Base-by-base conservation (phyloP, 306 rosid genomes). In the Cercis canadensis region DNA sequence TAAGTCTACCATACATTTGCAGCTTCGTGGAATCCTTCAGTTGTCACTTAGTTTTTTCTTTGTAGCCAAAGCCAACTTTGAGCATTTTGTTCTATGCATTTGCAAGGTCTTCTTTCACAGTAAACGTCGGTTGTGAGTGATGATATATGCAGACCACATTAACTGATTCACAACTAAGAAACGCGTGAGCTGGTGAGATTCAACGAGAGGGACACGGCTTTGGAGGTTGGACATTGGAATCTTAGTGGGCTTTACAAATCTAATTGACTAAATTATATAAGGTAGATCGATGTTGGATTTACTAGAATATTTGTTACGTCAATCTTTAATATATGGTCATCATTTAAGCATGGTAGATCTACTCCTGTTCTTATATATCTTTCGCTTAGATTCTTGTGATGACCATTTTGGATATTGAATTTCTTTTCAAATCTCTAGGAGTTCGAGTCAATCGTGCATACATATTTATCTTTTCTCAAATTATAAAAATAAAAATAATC, bases 121-220 rank as follows among this genome's bases (percentile, higher is more conserved):
- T 37, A 37, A 8, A 5, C 1, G 7, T 8, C 10, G 10, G 10
- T 37, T 37, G 18, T 32, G 19, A 10, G 52, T 41, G 51, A 36
- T 40, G 37, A 12, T 37, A 1, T 18, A 18, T 11, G 19, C 43
- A 31, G 56, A 14, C 43, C 57, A 64, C 69, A 46, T 64, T 45
- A 64, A n/a, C 57, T 64, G 69, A 29, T 46, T 64, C 69, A 45
- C 69, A 64, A 15, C 69, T 9, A 64, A 64, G 69, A 29, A 45
- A 64, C 69, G 43, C 69, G 69, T 64, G 44, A 64, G 15, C 56
- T 15, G 14, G n/a, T n/a, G n/a, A n/a, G 37, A 29, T 45, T 29
- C 54, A 47, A 63, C 17, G 40, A 24, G 40, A 0, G 2, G 33
- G 66, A 64, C 69, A 15, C 69, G 69, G 57, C 13, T 64, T 64